Evolutionary conservation across 108 stramenopile species (phyloP).

Genomic region (Epipyxis sp.): DNA sequence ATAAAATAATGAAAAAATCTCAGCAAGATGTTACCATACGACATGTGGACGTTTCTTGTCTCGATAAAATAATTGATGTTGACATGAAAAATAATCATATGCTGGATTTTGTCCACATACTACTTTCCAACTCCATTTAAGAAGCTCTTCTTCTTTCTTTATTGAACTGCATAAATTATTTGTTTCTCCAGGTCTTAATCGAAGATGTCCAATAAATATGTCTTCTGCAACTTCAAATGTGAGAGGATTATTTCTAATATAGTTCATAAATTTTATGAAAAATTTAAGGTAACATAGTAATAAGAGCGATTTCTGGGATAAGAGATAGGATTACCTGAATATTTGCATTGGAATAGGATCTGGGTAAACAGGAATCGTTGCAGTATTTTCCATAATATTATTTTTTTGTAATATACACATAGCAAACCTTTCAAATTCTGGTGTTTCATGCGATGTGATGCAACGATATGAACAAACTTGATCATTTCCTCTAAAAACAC

Average conservation of each 20-base stretch:
- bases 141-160: neutral
- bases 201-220: constrained; percentile 81
- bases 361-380: constrained; percentile 66
- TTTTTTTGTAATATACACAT: constrained; percentile 86
- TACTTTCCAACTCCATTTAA: constrained; percentile 83
- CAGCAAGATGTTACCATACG: neutral
- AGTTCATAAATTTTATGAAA: no score
- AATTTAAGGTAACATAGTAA: no score
- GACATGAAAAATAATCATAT: constrained; percentile 89
- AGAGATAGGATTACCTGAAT: neutral
- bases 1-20: no score
- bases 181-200: constrained; percentile 47
- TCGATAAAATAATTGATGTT: constrained; percentile 78
- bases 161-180: constrained; percentile 43
- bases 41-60: neutral
- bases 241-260: constrained; percentile 64
- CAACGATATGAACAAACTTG: constrained; percentile 83
- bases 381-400: constrained; percentile 76
- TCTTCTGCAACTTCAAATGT: constrained; percentile 60
- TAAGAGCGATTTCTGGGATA: no score
- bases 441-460: constrained; percentile 85
- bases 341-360: constrained; percentile 53
- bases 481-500: constrained; percentile 2
- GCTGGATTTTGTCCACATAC: constrained; percentile 75
- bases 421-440: constrained; percentile 73